Conservation (phyloP, 495 filamentous ascomycete species). For the Talaromyces liani region DNA sequence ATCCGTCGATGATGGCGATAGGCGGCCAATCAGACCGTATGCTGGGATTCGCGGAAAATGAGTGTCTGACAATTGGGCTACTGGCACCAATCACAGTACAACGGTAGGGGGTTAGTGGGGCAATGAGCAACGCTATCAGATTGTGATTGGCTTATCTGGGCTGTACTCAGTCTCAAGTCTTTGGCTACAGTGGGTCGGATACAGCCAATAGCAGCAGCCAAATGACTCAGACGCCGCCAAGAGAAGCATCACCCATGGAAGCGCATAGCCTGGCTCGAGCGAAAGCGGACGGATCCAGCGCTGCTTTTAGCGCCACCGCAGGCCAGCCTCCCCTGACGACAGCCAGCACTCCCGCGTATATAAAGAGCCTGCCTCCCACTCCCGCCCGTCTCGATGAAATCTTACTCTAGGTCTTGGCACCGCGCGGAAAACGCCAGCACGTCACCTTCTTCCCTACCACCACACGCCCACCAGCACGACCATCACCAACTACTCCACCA, state of each 20-base stretch:
- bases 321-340: slow-evolving; percentile 35
- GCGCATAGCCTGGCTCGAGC: slow-evolving; percentile 9
- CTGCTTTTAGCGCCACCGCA: slow-evolving; percentile 39
- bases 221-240: neutral
- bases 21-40: slow-evolving; percentile 16
- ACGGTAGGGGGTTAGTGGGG: slow-evolving; percentile 9
- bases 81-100: neutral
- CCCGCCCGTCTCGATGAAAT: slow-evolving; percentile 23
- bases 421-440: slow-evolving; percentile 27
- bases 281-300: slow-evolving; percentile 11
- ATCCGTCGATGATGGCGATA: slow-evolving; percentile 22
- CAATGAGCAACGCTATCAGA: slow-evolving; percentile 14
- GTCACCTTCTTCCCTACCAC: slow-evolving; percentile 19
- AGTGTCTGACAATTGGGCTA: neutral
- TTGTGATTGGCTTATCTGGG: neutral
- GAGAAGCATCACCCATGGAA: slow-evolving; percentile 23
- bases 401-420: slow-evolving; percentile 43
- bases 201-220: neutral
- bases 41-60: slow-evolving; percentile 4
- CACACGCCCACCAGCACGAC: slow-evolving; percentile 16
- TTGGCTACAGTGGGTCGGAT: slow-evolving; percentile 10
- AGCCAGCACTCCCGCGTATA: slow-evolving; percentile 26
- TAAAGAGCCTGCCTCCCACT: slow-evolving; percentile 41
- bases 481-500: neutral
- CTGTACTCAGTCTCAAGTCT: slow-evolving; percentile 10